Base-by-base conservation (phyloP, 805 yeast genomes). In the Cephaloascus fragrans region DNA sequence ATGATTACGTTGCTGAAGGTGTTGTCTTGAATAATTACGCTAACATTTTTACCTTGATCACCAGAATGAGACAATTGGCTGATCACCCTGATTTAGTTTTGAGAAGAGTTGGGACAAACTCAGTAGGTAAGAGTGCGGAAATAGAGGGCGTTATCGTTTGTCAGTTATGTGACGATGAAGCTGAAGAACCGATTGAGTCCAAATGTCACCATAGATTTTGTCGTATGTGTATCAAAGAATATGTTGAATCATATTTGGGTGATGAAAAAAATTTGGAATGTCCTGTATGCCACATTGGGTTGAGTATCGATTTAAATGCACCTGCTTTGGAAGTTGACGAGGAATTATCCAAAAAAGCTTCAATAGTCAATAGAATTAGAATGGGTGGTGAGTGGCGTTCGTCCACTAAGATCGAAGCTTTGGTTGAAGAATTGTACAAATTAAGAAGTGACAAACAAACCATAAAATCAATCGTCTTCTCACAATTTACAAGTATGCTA, bases 61-160 rank as follows among this genome's bases (percentile, higher is more conserved):
- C 98, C 0, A 69, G 98, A 50, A 94, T 93, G 98, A 76, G 99
- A 51, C 98, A 93, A 60, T 67, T 93, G 49, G 97, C 98, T 0
- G 98, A 93, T 57, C 99, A 93, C 59, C 99, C 99, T 0, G 99
- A 93, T 61, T 66, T 93, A 45, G 97, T 93, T 1, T 65, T 93
- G 53, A 79, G 88, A 47, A 69, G 89, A 38, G 71, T 80, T 23
- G 74, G 74, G 3, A 52, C 62, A 9, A 61, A 50, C 47, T 58
- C 48, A 46, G 59, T 43, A 6, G 57, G 50, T n/a, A 43, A 47
- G 19, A 44, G 65, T 1, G 51, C 50, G 20, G 75, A 73, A 12
- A 55, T 64, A 4, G 73, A 71, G 9, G 76, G 76, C 1, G 75
- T 88, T 9, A 62, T 66, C 31, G 81, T 93, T 33, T 93, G 99